Conservation (phyloP, 495 filamentous ascomycete genomes). For the Hypoxylon lenormandii region DNA sequence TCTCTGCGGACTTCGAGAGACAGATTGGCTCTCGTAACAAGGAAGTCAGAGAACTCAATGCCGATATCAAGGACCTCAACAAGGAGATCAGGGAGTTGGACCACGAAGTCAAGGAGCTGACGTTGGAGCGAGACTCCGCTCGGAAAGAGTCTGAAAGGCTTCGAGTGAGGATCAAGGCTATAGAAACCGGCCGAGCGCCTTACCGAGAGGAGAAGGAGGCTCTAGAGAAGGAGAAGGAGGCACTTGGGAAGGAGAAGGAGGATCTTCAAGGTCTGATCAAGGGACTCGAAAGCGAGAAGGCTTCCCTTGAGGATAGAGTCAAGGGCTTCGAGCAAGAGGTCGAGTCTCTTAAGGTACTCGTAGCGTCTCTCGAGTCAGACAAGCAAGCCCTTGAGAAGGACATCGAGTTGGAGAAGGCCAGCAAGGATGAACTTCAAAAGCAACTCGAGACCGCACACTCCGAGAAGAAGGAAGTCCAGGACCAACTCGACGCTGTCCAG, state of each 20-base stretch:
- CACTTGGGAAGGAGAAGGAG: slow-evolving; percentile 30
- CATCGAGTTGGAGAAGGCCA: slow-evolving; percentile 37
- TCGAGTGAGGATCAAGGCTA: slow-evolving; percentile 34
- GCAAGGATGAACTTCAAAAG: slow-evolving; percentile 50
- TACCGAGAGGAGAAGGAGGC: slow-evolving; percentile 25
- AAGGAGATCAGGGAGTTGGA: slow-evolving; percentile 53
- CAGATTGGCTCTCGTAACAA: slow-evolving; percentile 55
- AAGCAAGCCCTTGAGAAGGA: slow-evolving; percentile 36
- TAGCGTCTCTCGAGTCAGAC: slow-evolving; percentile 36
- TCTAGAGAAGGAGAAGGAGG: slow-evolving; percentile 28
- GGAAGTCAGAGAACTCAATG: slow-evolving; percentile 50
- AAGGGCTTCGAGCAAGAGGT: slow-evolving; percentile 39
- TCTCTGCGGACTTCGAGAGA: slow-evolving; percentile 52
- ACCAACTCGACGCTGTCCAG: slow-evolving; percentile 29
- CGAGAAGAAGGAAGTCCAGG: slow-evolving; percentile 33
- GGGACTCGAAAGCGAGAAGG: slow-evolving; percentile 47
- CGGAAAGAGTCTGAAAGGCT: slow-evolving; percentile 31
- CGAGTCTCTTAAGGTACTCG: slow-evolving; percentile 29
- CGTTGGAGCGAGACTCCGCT: slow-evolving; percentile 26
- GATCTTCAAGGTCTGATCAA: slow-evolving; percentile 33
- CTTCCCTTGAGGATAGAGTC: slow-evolving; percentile 23
- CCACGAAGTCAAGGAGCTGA: slow-evolving; percentile 53
- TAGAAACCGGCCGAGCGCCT: slow-evolving; percentile 24
- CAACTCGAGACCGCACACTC: slow-evolving; percentile 51
- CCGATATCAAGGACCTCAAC: slow-evolving; percentile 41